Percentiles rank a stretch among this genome's conserved stretches.
Conservation (phyloP, 371 early-diverging fungal species). For the Mortierella sp. region DNA sequence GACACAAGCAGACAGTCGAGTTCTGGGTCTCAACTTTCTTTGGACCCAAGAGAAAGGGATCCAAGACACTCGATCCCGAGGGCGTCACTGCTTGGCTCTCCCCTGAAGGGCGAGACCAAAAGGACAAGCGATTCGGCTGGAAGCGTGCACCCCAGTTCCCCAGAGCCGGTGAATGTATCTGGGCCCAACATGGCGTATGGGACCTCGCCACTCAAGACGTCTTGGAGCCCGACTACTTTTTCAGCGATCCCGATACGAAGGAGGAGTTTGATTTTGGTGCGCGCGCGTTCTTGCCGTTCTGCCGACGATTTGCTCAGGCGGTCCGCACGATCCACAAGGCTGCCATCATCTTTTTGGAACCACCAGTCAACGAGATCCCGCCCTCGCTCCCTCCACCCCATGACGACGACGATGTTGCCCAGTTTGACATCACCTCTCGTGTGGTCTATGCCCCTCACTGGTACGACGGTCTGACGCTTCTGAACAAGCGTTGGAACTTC, state of each 20-base stretch:
- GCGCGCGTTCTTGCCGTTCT: constrained; percentile 71
- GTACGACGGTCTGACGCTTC: constrained; percentile 81
- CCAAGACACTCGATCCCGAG: constrained; percentile 63
- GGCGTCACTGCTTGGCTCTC: constrained; percentile 69
- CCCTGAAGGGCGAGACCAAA: constrained; percentile 48
- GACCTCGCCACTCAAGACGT: constrained; percentile 57
- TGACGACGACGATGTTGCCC: constrained; percentile 53
- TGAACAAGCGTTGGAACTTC: constrained; percentile 76
- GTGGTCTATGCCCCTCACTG: constrained; percentile 81
- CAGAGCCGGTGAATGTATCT: constrained; percentile 70
- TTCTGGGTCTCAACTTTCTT: constrained; percentile 70
- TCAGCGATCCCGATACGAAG: constrained; percentile 61
- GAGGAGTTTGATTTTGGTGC: constrained; percentile 59
- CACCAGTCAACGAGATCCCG: constrained; percentile 72
- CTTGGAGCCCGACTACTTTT: constrained; percentile 70
- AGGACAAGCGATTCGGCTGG: constrained; percentile 64
- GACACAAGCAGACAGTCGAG: constrained; percentile 66
- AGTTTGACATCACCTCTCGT: constrained; percentile 57
- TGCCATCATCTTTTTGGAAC: constrained; percentile 76
- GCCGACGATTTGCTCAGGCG: constrained; percentile 57
- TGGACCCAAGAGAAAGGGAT: constrained; percentile 66
- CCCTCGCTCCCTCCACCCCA: constrained; percentile 63
- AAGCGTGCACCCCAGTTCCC: constrained; percentile 59
- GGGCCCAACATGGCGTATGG: constrained; percentile 81
- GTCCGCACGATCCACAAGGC: constrained; percentile 64